Conservation (phyloP, 345 rosid genomes). For the Salix udensis region DNA sequence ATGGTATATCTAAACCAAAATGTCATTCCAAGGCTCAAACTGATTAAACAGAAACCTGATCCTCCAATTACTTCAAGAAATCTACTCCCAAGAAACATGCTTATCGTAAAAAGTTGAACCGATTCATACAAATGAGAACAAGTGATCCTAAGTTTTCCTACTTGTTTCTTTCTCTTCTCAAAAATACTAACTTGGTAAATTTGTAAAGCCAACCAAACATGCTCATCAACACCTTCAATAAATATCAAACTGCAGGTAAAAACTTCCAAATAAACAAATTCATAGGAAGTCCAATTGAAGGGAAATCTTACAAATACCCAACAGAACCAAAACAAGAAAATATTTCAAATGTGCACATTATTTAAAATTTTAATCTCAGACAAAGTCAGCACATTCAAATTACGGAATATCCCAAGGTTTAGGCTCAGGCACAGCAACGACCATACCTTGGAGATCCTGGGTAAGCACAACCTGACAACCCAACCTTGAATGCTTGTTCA, state of each 20-base stretch:
- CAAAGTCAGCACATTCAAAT: constrained; percentile 9
- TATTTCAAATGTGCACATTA: constrained; percentile 7
- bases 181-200: background rate
- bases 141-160: background rate
- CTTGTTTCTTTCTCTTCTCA: background rate
- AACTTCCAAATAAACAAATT: background rate
- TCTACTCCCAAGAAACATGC: background rate
- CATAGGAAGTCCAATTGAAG: constrained; percentile 5
- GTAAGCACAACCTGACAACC: constrained; percentile 89
- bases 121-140: background rate
- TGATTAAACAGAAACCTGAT: background rate
- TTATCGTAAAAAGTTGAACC: background rate
- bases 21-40: background rate
- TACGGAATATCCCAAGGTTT: constrained; percentile 97
- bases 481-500: constrained; percentile 84
- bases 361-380: constrained; percentile 3
- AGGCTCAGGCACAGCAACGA: constrained; percentile 92
- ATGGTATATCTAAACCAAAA: background rate
- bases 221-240: background rate
- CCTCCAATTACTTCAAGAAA: background rate
- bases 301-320: constrained; percentile 3
- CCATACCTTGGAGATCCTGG: constrained; percentile 89
- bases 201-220: background rate
- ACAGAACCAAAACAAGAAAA: background rate
- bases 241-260: background rate